Conservation (phyloP, 805 yeast species). For the Myxozyma lipomycoides region DNA sequence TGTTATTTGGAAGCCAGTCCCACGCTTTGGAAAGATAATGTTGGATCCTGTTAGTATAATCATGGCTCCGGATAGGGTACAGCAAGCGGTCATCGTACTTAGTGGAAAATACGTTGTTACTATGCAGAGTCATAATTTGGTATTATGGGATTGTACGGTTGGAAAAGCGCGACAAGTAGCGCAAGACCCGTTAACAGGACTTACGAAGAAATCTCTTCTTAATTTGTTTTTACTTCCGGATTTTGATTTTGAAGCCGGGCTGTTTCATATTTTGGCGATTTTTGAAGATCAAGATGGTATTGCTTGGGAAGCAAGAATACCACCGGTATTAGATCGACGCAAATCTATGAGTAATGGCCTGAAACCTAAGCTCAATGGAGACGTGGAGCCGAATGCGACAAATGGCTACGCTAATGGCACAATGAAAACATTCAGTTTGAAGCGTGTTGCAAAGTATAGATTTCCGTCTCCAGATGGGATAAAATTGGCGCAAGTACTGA, state of each 20-base stretch:
- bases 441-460: conserved; percentile 20
- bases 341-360: neutral
- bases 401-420: conserved; percentile 1
- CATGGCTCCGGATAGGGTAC: conserved; percentile 47
- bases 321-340: too few relatives aligned
- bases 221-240: conserved; percentile 41
- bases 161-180: conserved; percentile 15
- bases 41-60: conserved; percentile 37
- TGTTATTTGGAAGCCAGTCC: conserved; percentile 49
- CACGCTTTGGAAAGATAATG: conserved; percentile 18
- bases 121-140: conserved; percentile 42
- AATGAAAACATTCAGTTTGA: neutral
- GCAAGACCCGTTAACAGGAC: neutral
- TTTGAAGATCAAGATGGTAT: conserved; percentile 27
- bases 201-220: conserved; percentile 12
- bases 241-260: neutral
- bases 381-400: neutral
- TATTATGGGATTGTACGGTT: conserved; percentile 56
- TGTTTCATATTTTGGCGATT: conserved; percentile 26
- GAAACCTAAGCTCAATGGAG: neutral
- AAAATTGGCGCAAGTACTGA: conserved; percentile 35
- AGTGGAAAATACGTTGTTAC: conserved; percentile 47
- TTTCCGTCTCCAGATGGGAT: conserved; percentile 35
- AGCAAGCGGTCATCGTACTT: conserved; percentile 48
- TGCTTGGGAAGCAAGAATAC: conserved; percentile 27